Conservation (phyloP, 495 filamentous ascomycete species). For the Aspergillus leporis region DNA sequence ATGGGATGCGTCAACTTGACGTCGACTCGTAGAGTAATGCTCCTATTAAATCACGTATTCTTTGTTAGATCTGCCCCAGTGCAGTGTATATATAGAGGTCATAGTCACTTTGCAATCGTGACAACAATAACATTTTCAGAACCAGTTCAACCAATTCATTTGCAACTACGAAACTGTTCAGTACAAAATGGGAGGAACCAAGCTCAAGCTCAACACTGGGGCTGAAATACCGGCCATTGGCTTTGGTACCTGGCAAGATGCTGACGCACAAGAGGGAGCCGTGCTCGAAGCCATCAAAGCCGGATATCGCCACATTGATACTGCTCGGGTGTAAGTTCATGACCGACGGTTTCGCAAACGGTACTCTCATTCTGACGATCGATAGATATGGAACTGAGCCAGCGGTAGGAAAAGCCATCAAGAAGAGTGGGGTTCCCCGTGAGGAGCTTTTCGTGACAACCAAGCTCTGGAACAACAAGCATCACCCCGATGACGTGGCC, state of each 20-base stretch:
- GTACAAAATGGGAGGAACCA: constrained; percentile 28
- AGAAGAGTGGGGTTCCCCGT: constrained; percentile 54
- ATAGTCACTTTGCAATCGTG: neutral
- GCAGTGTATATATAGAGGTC: neutral
- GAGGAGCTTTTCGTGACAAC: constrained; percentile 66
- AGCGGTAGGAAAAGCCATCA: constrained; percentile 58
- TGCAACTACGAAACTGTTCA: neutral
- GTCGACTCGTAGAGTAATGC: neutral
- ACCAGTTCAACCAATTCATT: neutral
- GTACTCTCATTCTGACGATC: constrained; percentile 1
- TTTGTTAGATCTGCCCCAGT: neutral
- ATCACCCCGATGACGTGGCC: constrained; percentile 61
- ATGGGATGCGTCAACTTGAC: constrained; percentile 20
- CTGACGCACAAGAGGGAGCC: constrained; percentile 43
- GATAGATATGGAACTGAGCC: constrained; percentile 51
- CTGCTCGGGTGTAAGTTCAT: constrained; percentile 48
- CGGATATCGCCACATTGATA: constrained; percentile 65
- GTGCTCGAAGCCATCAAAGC: constrained; percentile 50
- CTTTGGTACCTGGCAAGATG: constrained; percentile 54
- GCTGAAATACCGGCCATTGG: constrained; percentile 50
- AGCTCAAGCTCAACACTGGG: constrained; percentile 50
- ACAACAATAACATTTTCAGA: neutral
- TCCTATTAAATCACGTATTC: neutral
- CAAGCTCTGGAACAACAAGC: constrained; percentile 71
- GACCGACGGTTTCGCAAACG: neutral